Conservation (phyloP, 805 yeast genomes). For the Candida rishiriensis region DNA sequence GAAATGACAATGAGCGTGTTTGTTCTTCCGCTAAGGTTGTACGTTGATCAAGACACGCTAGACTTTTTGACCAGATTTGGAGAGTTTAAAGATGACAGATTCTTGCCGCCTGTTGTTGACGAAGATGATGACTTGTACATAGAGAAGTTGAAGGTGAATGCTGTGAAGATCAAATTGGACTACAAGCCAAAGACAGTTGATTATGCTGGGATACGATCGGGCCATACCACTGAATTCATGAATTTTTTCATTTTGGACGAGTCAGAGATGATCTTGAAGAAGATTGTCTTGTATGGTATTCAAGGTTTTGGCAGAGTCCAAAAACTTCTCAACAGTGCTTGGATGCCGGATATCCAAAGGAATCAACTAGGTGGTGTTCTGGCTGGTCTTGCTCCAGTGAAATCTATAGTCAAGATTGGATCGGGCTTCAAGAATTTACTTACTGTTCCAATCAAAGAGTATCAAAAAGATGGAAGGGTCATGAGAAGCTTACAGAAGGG, state of each 20-base stretch:
- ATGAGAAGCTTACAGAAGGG: constrained; percentile 73
- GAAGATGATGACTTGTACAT: constrained; percentile 64
- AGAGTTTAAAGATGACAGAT: constrained; percentile 71
- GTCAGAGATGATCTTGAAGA: constrained; percentile 62
- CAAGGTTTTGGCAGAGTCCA: constrained; percentile 66
- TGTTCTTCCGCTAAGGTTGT: constrained; percentile 71
- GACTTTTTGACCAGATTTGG: constrained; percentile 79
- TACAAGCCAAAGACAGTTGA: constrained; percentile 90
- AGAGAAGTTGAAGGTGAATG: constrained; percentile 60
- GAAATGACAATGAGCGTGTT: constrained; percentile 55
- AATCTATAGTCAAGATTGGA: constrained; percentile 72
- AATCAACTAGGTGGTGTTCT: constrained; percentile 78
- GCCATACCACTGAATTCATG: constrained; percentile 80
- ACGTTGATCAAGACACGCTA: constrained; percentile 89
- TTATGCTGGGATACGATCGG: constrained; percentile 78
- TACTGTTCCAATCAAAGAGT: constrained; percentile 69
- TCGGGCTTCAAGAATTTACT: constrained; percentile 72
- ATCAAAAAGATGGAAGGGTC: constrained; percentile 65
- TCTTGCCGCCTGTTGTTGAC: constrained; percentile 42
- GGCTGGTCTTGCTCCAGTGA: constrained; percentile 79
- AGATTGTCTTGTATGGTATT: constrained; percentile 66
- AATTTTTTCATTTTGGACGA: constrained; percentile 88
- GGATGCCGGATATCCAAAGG: constrained; percentile 86
- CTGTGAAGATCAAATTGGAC: constrained; percentile 66
- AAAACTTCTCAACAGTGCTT: constrained; percentile 52